Percentiles rank a stretch among this genome's conserved stretches.
phyloP scores from a whole-genome alignment of 2,329 filamentous ascomycete genomes.

The Ophiostoma ulmi region DNA sequence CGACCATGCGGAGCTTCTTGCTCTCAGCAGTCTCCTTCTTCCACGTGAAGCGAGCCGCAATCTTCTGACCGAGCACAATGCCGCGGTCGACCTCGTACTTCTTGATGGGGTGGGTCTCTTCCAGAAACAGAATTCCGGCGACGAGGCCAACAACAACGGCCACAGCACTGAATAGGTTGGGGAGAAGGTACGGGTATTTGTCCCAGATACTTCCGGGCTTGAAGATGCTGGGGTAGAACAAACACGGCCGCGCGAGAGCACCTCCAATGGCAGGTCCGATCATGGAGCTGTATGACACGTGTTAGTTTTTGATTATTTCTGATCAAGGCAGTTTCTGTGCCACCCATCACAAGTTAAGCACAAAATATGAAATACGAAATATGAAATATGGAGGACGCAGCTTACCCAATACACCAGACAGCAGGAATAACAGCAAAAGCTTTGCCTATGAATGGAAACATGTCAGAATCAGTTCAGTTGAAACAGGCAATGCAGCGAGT shows the following conservation, averaged over 20 bases:
- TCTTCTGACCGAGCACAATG: conserved; percentile 67
- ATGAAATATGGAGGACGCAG: conserved; percentile 23
- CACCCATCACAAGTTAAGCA: not conserved
- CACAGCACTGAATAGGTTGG: conserved; percentile 83
- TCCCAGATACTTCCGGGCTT: conserved; percentile 72
- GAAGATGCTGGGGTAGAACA: conserved; percentile 73
- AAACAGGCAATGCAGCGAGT: not conserved
- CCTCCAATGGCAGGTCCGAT: conserved; percentile 89
- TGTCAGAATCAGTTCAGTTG: no score
- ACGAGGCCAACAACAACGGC: conserved; percentile 71
- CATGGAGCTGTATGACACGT: conserved; percentile 59
- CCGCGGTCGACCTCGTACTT: conserved; percentile 72
- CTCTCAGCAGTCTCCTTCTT: conserved; percentile 25
- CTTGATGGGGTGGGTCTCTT: conserved; percentile 86
- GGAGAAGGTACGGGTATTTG: conserved; percentile 80
- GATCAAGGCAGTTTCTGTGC: not conserved
- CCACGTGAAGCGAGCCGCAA: conserved; percentile 47
- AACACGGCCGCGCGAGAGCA: conserved; percentile 78
- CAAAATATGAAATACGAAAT: not conserved
- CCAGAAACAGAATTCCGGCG: conserved; percentile 78
- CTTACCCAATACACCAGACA: conserved; percentile 89
- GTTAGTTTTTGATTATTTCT: not conserved
- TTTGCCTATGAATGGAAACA: conserved; percentile 52
- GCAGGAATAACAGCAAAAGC: conserved; percentile 98
- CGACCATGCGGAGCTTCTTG: conserved; percentile 33